Evolutionary conservation across 768 basidiomycete species (phyloP), one percentile per base, ranked within the genome.

Genomic region (Pholiota conissans): DNA sequence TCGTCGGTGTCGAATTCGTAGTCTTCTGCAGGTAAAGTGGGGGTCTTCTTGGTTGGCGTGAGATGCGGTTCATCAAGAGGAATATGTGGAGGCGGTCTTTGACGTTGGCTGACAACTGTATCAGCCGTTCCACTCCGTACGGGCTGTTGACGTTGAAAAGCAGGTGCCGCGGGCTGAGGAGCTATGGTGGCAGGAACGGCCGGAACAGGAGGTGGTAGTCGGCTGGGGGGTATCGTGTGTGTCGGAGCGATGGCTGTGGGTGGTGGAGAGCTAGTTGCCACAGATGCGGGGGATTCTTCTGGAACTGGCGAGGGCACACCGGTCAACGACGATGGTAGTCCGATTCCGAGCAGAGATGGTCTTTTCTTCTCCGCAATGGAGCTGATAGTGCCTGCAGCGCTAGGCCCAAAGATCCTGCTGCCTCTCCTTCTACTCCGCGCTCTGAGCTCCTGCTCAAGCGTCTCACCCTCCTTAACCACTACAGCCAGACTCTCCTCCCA

Each of bases 401-500:
- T 71, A 0, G 57, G 69, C 30, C 80, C 82, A 49, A 85, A 81
- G 48, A 84, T 76, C 45, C 80, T 73, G 65, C 85, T 89, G 51
- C 85, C 83, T 51, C 85, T 76, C 70, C 74, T 83, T 63, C 84
- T 69, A 53, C 82, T 84, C 52, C 84, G 73, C 60, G 74, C 77
- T 59, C 84, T 79, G 55, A 98, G 77, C 71, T 96, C 93, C 56
- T 75, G 74, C 75, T 98, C 95, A 20, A 95, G 79, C 9, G 77
- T 80, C 65, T 93, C 92, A 14, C 94, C 93, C 69, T 96, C 92
- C 55, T 81, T 79, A 0, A 95, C 94, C 7, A 95, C 93, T 1
- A 85, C 84, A 54, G 88, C 85, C 66, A 98, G 71, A 69, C 91
- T 95, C 73, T 93, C 89, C 72, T 96, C 95, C 95, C 95, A 98